These are phyloP conservation scores for Thraustochytrium sp. DNA, from an alignment of 352 stramenopile species.

Conservation along the genomic window DNA sequence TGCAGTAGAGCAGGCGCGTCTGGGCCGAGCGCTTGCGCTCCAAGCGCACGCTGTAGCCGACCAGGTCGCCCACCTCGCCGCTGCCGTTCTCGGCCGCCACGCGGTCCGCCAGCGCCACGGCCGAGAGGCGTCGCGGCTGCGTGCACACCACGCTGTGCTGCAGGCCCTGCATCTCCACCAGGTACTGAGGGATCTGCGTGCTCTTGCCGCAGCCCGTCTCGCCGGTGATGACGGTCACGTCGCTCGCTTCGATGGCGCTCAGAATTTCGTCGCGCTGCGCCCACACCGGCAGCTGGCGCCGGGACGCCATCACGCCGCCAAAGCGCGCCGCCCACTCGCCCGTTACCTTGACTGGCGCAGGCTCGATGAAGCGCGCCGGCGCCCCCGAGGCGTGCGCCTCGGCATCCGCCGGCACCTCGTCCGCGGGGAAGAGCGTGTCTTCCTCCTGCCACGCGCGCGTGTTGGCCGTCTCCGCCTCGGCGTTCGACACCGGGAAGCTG, in stretches of 20 bases:
- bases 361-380: neutral
- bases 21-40: conserved; percentile 55
- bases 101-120: conserved; percentile 85
- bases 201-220: conserved; percentile 90
- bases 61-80: conserved; percentile 55
- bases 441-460: neutral
- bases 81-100: conserved; percentile 78
- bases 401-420: neutral
- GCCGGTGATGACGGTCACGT: conserved; percentile 87
- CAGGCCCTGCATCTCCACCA: neutral
- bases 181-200: conserved; percentile 82
- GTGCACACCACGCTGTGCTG: conserved; percentile 90
- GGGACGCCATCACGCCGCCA: neutral
- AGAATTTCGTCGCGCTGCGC: conserved; percentile 71
- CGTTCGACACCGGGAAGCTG: neutral
- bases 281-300: conserved; percentile 67
- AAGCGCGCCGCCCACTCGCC: neutral
- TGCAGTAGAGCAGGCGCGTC: conserved; percentile 45
- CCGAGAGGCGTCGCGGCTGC: conserved; percentile 89
- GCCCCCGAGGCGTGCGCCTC: neutral
- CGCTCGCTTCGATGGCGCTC: conserved; percentile 60
- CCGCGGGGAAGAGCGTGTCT: neutral
- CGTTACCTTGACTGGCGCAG: neutral
- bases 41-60: conserved; percentile 76
- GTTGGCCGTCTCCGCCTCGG: neutral